phyloP scores from a whole-genome alignment of 148 eudicot genomes.

The Cornus florida region DNA sequence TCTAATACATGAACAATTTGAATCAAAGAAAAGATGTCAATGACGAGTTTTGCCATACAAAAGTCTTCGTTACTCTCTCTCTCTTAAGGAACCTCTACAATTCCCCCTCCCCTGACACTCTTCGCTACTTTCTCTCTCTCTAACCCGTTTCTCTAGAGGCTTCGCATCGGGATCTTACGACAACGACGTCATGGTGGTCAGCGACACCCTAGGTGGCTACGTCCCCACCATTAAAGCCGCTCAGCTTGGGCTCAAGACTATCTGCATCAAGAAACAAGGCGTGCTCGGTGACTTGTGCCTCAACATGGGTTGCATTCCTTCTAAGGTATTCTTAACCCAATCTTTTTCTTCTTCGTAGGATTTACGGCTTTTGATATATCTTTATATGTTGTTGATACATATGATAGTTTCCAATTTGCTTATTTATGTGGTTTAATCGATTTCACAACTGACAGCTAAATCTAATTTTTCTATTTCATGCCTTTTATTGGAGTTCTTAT shows the following conservation, averaged over 20 bases:
- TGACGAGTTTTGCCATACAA: conserved; percentile 65
- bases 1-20: no score
- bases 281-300: conserved; percentile 91
- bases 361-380: background rate
- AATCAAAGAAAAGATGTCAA: conserved; percentile 47
- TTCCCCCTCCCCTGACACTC: conserved; percentile 21
- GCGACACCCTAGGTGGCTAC: conserved; percentile 94
- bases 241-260: conserved; percentile 85
- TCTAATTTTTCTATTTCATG: background rate
- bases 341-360: no score
- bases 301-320: conserved; percentile 94
- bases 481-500: background rate
- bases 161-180: conserved; percentile 75
- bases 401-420: background rate
- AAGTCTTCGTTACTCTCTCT: conserved; percentile 34
- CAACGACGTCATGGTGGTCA: conserved; percentile 85
- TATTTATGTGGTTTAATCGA: background rate
- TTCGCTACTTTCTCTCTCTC: conserved; percentile 41
- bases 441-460: background rate
- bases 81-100: conserved; percentile 28
- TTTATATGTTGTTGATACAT: background rate
- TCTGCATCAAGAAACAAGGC: conserved; percentile 93
- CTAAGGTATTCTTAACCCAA: conserved; percentile 54
- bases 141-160: conserved; percentile 47
- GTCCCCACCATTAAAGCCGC: conserved; percentile 97